phyloP scores from a whole-genome alignment of 495 filamentous ascomycete genomes.

The Pseudevernia furfuracea region DNA sequence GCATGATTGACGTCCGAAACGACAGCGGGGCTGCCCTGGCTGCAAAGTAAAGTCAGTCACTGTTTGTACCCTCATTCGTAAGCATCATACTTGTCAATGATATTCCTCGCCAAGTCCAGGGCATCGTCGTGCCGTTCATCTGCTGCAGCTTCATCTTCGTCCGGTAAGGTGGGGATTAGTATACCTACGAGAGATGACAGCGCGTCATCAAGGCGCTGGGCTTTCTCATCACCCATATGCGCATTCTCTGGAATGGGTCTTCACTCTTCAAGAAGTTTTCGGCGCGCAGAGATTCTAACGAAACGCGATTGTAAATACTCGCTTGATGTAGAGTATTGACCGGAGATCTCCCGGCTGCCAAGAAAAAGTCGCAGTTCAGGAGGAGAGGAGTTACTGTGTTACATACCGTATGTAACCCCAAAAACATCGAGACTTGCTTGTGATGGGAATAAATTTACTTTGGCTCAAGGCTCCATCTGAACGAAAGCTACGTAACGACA shows the following conservation, averaged over 20 bases:
- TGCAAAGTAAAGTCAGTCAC: conserved; percentile 11
- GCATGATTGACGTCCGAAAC: conserved; percentile 88
- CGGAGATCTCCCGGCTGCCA: background rate
- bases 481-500: too few species aligned
- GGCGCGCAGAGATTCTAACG: background rate
- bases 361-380: too few species aligned
- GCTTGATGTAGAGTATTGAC: background rate
- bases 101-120: conserved; percentile 42
- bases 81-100: conserved; percentile 30
- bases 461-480: too few species aligned
- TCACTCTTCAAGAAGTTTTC: background rate
- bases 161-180: conserved; percentile 38
- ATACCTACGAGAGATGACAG: conserved; percentile 49
- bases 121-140: conserved; percentile 40
- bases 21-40: conserved; percentile 43
- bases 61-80: conserved; percentile 9
- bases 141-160: conserved; percentile 39
- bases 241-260: conserved; percentile 22
- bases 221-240: conserved; percentile 27
- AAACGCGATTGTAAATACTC: conserved; percentile 5
- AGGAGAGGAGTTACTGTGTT: too few species aligned
- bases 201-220: conserved; percentile 46
- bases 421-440: too few species aligned
- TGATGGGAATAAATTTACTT: too few species aligned
- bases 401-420: too few species aligned